Base-by-base conservation (phyloP, 805 yeast genomes). In the Candida chilensis region DNA sequence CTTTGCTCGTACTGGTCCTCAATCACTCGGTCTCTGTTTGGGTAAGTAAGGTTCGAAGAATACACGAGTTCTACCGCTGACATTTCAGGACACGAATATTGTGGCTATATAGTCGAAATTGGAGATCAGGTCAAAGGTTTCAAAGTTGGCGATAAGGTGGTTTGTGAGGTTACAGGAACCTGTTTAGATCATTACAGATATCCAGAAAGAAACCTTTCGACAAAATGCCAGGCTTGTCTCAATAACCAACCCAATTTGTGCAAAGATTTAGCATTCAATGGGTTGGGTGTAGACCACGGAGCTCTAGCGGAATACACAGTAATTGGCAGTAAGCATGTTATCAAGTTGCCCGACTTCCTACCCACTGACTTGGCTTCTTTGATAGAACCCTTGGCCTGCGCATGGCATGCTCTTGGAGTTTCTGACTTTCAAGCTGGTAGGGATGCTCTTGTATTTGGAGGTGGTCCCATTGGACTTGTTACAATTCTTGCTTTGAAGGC, bases 391-490 rank as follows among this genome's bases (percentile, higher is more conserved):
- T 47, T 74, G 25, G 54, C 74, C 5, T 80, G 74, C 12, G 65
- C 78, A 1, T 73, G 74, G 68, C 81, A 75, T 40, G 78, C 78
- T 1, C 70, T 67, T 19, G 57, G 63, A 34, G 52, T 64, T 4
- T 53, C 74, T 0, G 48, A 50, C 6, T 52, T 67, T 38, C 33
- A 47, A 31, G 48, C 41, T 7, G 75, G 74, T 14, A 57, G 64
- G 22, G 47, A 64, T 5, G 77, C 74, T 3, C 50, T 74, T 28
- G 69, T 75, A 11, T 44, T 75, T 11, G 81, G 81, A 18, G 71
- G 74, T 17, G 82, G 82, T 4, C 78, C 80, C 15, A 74, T 75
- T 44, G 81, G 82, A 5, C 50, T 76, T 16, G 71, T 79, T 15
- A 62, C 77, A 3, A 60, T 71, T 13, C 53, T 73, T 30, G 69